These are phyloP conservation scores for Tephrocybe sp. DNA, from an alignment of 768 basidiomycete species.

Conservation along the genomic window DNA sequence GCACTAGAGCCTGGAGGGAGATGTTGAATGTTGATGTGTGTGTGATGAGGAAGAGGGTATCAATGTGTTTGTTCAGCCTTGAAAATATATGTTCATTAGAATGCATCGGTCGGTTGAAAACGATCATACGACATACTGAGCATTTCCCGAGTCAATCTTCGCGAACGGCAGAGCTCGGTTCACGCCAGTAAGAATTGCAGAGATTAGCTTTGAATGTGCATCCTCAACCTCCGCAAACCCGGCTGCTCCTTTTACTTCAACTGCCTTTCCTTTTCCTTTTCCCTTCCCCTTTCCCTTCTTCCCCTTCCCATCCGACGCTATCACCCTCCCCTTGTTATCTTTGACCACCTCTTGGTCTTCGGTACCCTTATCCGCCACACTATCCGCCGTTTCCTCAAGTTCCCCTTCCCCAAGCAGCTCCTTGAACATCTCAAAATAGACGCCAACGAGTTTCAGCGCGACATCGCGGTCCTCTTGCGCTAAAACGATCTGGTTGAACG, in stretches of 20 bases:
- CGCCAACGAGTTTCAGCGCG: slow-evolving; percentile 74
- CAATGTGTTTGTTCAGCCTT: slow-evolving; percentile 83
- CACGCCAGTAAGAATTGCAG: slow-evolving; percentile 89
- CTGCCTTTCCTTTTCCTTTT: slow-evolving; percentile 25
- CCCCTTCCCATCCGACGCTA: slow-evolving; percentile 28
- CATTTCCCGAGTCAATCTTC: slow-evolving; percentile 66
- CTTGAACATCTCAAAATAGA: slow-evolving; percentile 94
- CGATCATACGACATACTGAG: slow-evolving; percentile 44
- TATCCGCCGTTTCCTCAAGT: slow-evolving; percentile 21
- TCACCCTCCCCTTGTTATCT: slow-evolving; percentile 27
- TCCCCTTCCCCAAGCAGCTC: slow-evolving; percentile 78
- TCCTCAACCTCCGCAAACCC: slow-evolving; percentile 78
- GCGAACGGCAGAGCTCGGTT: slow-evolving; percentile 95
- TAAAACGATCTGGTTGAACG: slow-evolving; percentile 90
- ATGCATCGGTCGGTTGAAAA: not conserved
- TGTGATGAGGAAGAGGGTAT: slow-evolving; percentile 91
- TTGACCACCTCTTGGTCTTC: slow-evolving; percentile 27
- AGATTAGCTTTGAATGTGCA: slow-evolving; percentile 75
- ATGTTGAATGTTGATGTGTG: slow-evolving; percentile 97
- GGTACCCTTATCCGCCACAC: slow-evolving; percentile 32
- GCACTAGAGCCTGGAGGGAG: slow-evolving; percentile 84
- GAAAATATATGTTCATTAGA: not conserved
- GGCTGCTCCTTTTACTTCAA: slow-evolving; percentile 52
- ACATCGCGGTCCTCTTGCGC: slow-evolving; percentile 66
- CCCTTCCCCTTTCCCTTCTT: slow-evolving; percentile 38